phyloP scores from a whole-genome alignment of 2,329 filamentous ascomycete species.

The Pestalotiopsis sp. region DNA sequence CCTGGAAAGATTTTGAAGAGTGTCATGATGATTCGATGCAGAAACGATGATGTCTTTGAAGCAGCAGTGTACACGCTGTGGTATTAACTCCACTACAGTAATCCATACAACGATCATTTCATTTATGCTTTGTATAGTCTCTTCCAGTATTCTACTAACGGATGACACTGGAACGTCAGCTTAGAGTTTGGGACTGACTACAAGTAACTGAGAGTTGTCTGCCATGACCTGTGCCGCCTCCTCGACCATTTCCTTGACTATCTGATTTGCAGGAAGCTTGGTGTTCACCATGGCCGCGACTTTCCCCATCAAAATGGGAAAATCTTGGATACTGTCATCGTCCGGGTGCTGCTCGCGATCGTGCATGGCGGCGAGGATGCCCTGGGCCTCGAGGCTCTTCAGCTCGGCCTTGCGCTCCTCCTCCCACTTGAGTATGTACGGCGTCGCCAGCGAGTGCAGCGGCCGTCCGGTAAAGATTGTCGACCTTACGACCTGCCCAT shows the following conservation, averaged over 20 bases:
- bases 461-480: constrained; percentile 97
- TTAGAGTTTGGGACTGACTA: not conserved
- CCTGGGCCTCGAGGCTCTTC: constrained; percentile 85
- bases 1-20: no score
- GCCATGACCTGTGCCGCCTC: not conserved
- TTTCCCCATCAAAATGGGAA: not conserved
- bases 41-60: no score
- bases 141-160: no score
- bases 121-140: no score
- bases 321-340: not conserved
- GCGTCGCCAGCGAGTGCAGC: constrained; percentile 85
- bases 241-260: not conserved
- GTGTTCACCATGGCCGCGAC: not conserved
- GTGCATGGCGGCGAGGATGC: constrained; percentile 44
- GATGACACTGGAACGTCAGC: not conserved
- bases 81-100: no score
- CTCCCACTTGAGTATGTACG: constrained; percentile 94
- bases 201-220: not conserved
- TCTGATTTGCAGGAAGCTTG: not conserved
- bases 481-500: constrained; percentile 56
- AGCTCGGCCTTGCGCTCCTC: constrained; percentile 85
- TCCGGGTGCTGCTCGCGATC: constrained; percentile 26
- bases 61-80: no score
- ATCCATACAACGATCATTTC: no score
- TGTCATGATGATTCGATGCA: no score